A percentile compares a stretch with the other conserved stretches of the same genome.
Conservation (phyloP, 306 rosid genomes). For the Senna siamea region DNA sequence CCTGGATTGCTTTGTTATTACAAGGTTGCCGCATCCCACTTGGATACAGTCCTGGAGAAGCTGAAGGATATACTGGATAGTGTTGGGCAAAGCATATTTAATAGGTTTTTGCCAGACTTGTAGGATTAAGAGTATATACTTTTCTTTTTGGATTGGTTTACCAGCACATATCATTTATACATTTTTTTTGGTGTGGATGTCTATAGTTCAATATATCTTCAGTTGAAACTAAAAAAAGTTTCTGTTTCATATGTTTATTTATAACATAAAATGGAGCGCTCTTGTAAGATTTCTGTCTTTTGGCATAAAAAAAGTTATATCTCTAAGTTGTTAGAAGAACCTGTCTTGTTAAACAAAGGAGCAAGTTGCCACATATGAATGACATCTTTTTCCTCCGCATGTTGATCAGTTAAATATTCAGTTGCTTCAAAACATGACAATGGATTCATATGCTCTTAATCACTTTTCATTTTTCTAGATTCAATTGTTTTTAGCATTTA, state of each 20-base stretch:
- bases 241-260: not conserved
- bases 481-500: slow-evolving; percentile 24
- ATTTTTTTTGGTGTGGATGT: not conserved
- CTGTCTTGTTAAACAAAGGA: not conserved
- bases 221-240: not conserved
- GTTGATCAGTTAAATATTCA: not conserved
- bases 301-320: not conserved
- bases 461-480: slow-evolving; percentile 22
- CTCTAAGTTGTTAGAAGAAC: not conserved
- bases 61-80: slow-evolving; percentile 88
- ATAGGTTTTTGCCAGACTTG: slow-evolving; percentile 63
- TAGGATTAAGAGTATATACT: slow-evolving; percentile 37
- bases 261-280: slow-evolving; percentile 1
- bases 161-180: slow-evolving; percentile 2
- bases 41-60: slow-evolving; percentile 96
- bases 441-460: slow-evolving; percentile 17
- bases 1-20: slow-evolving; percentile 28
- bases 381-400: not conserved
- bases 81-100: slow-evolving; percentile 83
- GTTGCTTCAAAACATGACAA: slow-evolving; percentile 32
- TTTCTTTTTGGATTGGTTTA: slow-evolving; percentile 35
- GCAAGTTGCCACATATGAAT: slow-evolving; percentile 4
- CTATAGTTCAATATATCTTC: slow-evolving; percentile 6
- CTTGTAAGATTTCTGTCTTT: slow-evolving; percentile 12
- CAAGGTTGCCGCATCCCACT: slow-evolving; percentile 97